Evolutionary conservation across 2,329 filamentous ascomycete species (phyloP).

Genomic region (Grosmannia penicillata): DNA sequence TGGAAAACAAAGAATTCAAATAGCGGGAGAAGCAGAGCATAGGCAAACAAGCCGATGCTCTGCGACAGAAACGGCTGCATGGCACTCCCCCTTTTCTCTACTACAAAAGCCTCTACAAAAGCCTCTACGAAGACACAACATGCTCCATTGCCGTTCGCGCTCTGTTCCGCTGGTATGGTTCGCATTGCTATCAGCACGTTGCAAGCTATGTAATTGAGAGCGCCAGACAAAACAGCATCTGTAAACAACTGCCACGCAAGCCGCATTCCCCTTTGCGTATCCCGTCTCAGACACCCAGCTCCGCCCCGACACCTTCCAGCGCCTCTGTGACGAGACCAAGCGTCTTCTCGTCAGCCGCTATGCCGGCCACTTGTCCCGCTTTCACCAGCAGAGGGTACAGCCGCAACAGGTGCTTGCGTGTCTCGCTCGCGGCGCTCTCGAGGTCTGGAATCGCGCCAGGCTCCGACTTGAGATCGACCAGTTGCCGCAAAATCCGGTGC

Average conservation of each 20-base stretch:
- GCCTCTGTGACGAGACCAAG: conserved; percentile 41
- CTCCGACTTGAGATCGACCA: conserved; percentile 56
- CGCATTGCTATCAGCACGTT: no score
- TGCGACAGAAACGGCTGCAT: no score
- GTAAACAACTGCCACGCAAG: neutral
- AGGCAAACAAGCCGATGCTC: no score
- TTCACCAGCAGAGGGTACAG: conserved; percentile 65
- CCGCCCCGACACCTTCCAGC: conserved; percentile 45
- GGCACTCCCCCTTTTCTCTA: neutral
- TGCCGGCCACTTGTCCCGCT: conserved; percentile 42
- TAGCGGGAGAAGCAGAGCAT: no score
- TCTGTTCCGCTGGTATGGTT: no score
- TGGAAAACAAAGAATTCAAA: neutral
- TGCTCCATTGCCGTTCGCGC: no score
- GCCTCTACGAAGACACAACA: neutral
- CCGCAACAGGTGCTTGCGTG: conserved; percentile 61
- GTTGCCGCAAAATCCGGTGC: conserved; percentile 49
- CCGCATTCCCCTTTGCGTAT: neutral
- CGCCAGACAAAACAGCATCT: neutral
- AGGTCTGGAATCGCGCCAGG: conserved; percentile 50
- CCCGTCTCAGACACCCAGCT: conserved; percentile 24
- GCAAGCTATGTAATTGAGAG: neutral
- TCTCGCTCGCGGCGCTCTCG: conserved; percentile 35
- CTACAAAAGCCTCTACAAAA: neutral
- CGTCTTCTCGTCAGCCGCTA: conserved; percentile 45